Evolutionary conservation across 2,329 filamentous ascomycete genomes (phyloP).

Genomic region (Neonectria sp.): DNA sequence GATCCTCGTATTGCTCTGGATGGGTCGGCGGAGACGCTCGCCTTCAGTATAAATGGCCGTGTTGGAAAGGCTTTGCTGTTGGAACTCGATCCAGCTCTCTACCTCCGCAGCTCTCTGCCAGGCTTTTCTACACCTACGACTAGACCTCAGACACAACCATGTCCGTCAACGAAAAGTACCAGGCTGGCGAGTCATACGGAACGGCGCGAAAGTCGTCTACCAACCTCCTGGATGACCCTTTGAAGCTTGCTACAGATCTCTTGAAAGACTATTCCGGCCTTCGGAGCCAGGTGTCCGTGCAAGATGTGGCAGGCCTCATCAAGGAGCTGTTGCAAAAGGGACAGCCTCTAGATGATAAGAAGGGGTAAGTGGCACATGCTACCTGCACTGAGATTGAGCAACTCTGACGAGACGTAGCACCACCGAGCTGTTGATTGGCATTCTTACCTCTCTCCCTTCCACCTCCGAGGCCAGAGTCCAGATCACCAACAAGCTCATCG

Average conservation of each 20-base stretch:
- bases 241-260: slow-evolving; percentile 52
- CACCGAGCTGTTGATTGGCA: slow-evolving; percentile 58
- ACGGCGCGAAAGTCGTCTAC: slow-evolving; percentile 43
- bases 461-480: slow-evolving; percentile 51
- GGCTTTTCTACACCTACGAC: neutral
- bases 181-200: slow-evolving; percentile 56
- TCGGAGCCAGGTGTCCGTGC: slow-evolving; percentile 45
- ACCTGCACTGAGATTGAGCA: neutral
- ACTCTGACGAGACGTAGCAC: slow-evolving; percentile 50
- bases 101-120: neutral
- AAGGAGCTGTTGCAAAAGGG: slow-evolving; percentile 57
- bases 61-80: neutral
- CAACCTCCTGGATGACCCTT: slow-evolving; percentile 51
- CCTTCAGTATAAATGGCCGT: slow-evolving; percentile 32
- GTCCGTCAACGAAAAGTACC: slow-evolving; percentile 54
- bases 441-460: slow-evolving; percentile 55
- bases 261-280: slow-evolving; percentile 51
- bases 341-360: slow-evolving; percentile 72
- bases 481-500: slow-evolving; percentile 66
- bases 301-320: slow-evolving; percentile 51
- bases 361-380: slow-evolving; percentile 48
- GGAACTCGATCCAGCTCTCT: neutral
- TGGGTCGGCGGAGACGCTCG: neutral
- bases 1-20: neutral
- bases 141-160: slow-evolving; percentile 40